Conservation (phyloP, 192 early-diverging fungal genomes). For the Entophlyctis luteolus region DNA sequence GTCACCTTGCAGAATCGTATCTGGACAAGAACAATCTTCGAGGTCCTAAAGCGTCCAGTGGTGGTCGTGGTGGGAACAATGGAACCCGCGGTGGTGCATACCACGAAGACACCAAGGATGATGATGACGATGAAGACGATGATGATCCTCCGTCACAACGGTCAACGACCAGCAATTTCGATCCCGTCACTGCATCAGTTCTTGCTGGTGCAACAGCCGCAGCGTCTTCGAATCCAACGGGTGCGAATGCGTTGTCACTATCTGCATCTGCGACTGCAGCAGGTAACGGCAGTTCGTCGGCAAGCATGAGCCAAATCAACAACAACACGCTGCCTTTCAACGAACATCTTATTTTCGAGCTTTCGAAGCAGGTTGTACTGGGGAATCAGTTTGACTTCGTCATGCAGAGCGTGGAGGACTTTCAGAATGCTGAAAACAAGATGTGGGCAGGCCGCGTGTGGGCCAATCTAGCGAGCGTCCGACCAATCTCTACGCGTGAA, state of each 20-base stretch:
- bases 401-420: constrained; percentile 39
- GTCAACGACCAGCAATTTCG: background rate
- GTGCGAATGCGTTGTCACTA: background rate
- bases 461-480: constrained; percentile 37
- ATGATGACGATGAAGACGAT: constrained; percentile 6
- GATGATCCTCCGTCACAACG: background rate
- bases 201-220: too few relatives aligned
- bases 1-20: constrained; percentile 14
- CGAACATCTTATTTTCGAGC: constrained; percentile 43
- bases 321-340: constrained; percentile 39
- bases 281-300: too few relatives aligned
- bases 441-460: constrained; percentile 48
- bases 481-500: constrained; percentile 38
- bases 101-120: background rate
- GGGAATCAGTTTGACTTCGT: constrained; percentile 46
- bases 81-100: background rate
- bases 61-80: background rate
- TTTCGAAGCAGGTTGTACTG: constrained; percentile 39
- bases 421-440: constrained; percentile 35
- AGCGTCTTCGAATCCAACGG: background rate
- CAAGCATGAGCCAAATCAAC: background rate
- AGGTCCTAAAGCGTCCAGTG: background rate
- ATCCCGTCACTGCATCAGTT: too few relatives aligned
- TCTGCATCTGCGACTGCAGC: too few relatives aligned
- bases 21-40: constrained; percentile 22